Evolutionary conservation across 139 green algal species (phyloP), one percentile per base, ranked within the genome.

Genomic region (Chlamydomonas eustigma): DNA sequence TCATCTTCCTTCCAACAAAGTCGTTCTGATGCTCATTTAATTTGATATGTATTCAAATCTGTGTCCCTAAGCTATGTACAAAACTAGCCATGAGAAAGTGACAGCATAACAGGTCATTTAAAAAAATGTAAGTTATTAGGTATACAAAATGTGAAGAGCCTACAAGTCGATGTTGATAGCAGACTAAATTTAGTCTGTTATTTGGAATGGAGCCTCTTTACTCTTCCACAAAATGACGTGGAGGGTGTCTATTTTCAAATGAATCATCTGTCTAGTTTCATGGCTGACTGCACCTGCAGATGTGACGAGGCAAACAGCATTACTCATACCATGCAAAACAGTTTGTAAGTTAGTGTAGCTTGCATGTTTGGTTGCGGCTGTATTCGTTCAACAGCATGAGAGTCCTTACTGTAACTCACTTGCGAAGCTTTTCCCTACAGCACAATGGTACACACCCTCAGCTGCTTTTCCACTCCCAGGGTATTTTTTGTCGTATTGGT

Each of bases 171-270:
- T n/a, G n/a, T n/a, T n/a, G n/a, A n/a, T n/a, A n/a, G n/a, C n/a
- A n/a, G n/a, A n/a, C n/a, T n/a, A n/a, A n/a, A n/a, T n/a, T n/a
- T 70, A 74, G 8, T 74, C 66, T 30, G 66, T 66, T 1, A 83
- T 39, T 30, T 85, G 71, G 81, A 93, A 93, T 8, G 89, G 89
- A 24, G 76, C 89, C 73, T 95, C 90, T 76, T 93, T 94, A 6
- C 80, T 89, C 71, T 94, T 95, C 87, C 90, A 95, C 2, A 94
- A 34, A 35, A 94, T 85, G 37, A 95, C 83, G 79, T 94, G 80
- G 32, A 86, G 76, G 33, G 80, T 87, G 76, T 91, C 89, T 30
- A 92, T 80, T 73, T 91, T 86, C 30, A 95, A 37, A 58, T 93
- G 88, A 28, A 93, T 90, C 76, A 91, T 92, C 38, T 89, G 82